Base-by-base conservation (phyloP, 169 alveolate genomes). In the Hepatocystis sp. region DNA sequence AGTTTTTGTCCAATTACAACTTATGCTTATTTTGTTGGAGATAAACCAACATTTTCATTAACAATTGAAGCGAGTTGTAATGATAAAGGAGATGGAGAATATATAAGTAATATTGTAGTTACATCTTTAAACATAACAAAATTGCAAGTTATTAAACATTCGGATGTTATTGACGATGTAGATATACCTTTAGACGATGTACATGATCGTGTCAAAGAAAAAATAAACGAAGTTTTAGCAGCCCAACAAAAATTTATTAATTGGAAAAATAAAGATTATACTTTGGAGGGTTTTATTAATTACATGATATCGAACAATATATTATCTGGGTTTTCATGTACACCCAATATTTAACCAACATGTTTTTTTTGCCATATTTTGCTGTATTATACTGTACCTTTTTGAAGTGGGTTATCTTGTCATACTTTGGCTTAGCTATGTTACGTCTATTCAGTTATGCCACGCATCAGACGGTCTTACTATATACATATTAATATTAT, bases 1-100 rank as follows among this genome's bases (percentile, higher is more conserved):
- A 76, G 58, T 15, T 76, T 76, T 25, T 76, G 88, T n/a, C 88
- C 88, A 1, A 56, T 76, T n/a, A 76, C 78, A 11, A 76, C 88
- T 8, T 56, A 76, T 39, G 76, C 78, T 13, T 76, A 28, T 23
- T 63, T 76, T 23, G 19, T 76, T 4, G 88, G 88, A 44, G 58
- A 42, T 25, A 76, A 39, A 40, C 78, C 88, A 36, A 56, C 76
- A 7, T 76, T 76, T 34, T 76, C 88, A 1, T 46, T 76, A 27
- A 56, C 68, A 13, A 44, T 76, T 19, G 44, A 47, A 8, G 88
- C 76, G 0, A 21, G 42, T 15, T 76, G 88, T 13, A 34, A 76
- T 76, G 65, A 76, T 25, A 44, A 36, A 10, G 10, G 19, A 7
- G 32, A 64, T 8, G 78, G 78, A 11, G 30, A 76, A 36, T 76